A percentile compares a stretch with the other conserved stretches of the same genome.
phyloP scores from a whole-genome alignment of 441 rosid genomes.

The Daphne laureola region DNA sequence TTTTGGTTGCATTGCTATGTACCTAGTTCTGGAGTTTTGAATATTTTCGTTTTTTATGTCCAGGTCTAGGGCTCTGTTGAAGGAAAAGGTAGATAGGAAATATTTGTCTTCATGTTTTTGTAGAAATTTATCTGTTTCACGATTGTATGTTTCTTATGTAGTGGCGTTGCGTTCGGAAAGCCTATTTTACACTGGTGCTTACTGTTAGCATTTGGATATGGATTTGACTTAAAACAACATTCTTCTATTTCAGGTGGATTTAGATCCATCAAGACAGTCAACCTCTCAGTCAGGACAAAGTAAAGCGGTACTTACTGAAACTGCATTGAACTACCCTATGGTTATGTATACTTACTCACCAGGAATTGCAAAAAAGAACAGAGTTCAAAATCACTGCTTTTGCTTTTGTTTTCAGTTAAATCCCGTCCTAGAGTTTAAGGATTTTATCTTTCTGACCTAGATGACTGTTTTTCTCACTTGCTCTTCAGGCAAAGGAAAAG shows the following conservation, averaged over 20 bases:
- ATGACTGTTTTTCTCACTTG: conserved; percentile 8
- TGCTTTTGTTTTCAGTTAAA: neutral
- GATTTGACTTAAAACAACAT: neutral
- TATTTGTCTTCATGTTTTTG: neutral
- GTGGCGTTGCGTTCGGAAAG: neutral
- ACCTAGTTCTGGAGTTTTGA: too few relatives aligned
- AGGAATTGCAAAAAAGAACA: conserved; percentile 5
- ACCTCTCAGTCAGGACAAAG: conserved; percentile 34
- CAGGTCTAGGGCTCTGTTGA: neutral
- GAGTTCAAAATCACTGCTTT: conserved; percentile 1
- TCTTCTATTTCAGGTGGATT: conserved; percentile 39
- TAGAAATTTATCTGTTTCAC: neutral
- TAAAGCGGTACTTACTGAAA: conserved; percentile 20
- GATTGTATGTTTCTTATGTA: neutral
- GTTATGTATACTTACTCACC: neutral
- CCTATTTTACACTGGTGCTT: neutral
- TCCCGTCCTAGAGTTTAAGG: neutral
- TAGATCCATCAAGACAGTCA: conserved; percentile 42
- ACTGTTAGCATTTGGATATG: too few relatives aligned
- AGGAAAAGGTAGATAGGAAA: neutral
- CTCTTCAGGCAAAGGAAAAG: conserved; percentile 36
- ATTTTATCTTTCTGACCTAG: conserved; percentile 3
- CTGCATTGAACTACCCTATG: neutral
- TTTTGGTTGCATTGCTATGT: neutral
- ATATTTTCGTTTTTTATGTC: too few relatives aligned